Evolutionary conservation across 2,329 filamentous ascomycete genomes (phyloP).

Genomic region (Aspergillus sergii): DNA sequence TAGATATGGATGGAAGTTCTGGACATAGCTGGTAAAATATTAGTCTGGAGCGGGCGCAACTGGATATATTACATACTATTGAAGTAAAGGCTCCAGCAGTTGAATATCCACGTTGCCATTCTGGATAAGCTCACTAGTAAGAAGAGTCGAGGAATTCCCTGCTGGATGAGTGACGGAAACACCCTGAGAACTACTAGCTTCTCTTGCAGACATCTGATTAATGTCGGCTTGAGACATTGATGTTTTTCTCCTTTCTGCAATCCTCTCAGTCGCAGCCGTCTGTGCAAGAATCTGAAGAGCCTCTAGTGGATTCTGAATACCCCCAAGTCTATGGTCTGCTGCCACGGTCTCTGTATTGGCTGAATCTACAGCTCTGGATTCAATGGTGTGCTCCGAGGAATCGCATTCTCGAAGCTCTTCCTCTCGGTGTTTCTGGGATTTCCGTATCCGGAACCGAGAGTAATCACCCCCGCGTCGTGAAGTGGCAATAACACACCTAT

Average conservation of each 20-base stretch:
- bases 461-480: conserved; percentile 17
- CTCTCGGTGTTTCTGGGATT: background rate
- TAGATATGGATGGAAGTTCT: conserved; percentile 13
- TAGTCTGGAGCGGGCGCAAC: background rate
- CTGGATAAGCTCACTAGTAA: background rate
- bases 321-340: background rate
- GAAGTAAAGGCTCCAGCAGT: background rate
- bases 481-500: conserved; percentile 9
- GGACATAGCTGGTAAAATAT: background rate
- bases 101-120: background rate
- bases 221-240: background rate
- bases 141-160: background rate
- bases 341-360: too few species aligned
- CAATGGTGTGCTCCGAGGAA: background rate
- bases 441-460: background rate
- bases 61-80: background rate
- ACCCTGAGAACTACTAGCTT: background rate
- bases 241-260: background rate
- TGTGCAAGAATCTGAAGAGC: conserved; percentile 12
- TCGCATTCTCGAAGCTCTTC: background rate
- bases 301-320: conserved; percentile 7
- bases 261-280: background rate
- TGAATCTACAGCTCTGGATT: background rate
- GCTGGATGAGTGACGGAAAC: fast-evolving
- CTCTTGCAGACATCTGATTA: background rate